Base-by-base conservation (phyloP, 257 asterid genomes). In the Solanum paucissectum region DNA sequence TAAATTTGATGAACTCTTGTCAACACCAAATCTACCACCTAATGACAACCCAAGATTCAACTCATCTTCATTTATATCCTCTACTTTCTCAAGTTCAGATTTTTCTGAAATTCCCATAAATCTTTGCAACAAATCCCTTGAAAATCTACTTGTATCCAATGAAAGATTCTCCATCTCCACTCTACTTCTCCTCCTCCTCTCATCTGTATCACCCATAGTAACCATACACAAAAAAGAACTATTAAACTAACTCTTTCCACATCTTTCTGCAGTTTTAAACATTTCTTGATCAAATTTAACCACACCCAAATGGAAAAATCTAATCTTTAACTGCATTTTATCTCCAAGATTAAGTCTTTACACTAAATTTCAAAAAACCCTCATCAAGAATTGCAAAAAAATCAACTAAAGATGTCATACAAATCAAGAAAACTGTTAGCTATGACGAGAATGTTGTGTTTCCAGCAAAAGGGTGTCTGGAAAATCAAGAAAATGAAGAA, bases 11-110 rank as follows among this genome's bases (percentile, higher is more conserved):
- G 94, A 88, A 88, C 90, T 91, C 90, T 90, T 96, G 87, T 96
- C 99, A 69, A 96, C 95, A 18, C 99, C 99, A 90, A 96, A 95
- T 90, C 94, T 93, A 7, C 99, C 99, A 44, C 98, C 98, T 84
- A 96, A 89, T 74, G 98, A 96, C 88, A 96, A 90, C 32, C 99
- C 99, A 32, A 96, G 98, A 92, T 92, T 96, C 95, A 96, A 87
- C 91, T 95, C 99, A 46, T 93, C 69, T 73, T 89, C 97, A 11
- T 84, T 91, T 33, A 79, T 79, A 44, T 69, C 91, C 9, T 87
- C 91, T 4, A 69, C 88, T 23, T 86, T 91, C 44, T 89, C 90
- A 18, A 32, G 20, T 32, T 86, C 93, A 71, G 87, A 79, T 68
- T 84, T 86, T 87, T 86, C 87, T 25, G 89, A 86, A 44, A 73